phyloP scores from a whole-genome alignment of 1,139 yeast species.

The Saccharomyces hybrid region DNA sequence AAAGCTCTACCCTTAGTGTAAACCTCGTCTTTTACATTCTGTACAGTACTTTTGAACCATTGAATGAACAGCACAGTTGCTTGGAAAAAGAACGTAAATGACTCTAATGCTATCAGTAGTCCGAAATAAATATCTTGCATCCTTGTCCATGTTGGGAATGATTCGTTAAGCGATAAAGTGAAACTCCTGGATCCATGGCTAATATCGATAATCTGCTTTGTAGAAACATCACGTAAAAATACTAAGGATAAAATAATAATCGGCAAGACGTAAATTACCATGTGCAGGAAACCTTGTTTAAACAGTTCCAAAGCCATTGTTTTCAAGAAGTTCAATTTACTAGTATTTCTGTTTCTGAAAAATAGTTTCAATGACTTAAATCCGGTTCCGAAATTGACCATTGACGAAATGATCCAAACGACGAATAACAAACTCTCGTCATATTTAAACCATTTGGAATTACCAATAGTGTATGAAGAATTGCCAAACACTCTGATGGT shows the following conservation, averaged over 20 bases:
- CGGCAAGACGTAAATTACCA: not conserved
- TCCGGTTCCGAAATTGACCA: not conserved
- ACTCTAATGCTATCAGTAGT: not conserved
- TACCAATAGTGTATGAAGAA: not conserved
- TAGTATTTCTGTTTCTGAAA: not conserved
- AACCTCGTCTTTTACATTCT: slow-evolving; percentile 49
- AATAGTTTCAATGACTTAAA: not conserved
- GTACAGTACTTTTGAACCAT: slow-evolving; percentile 21
- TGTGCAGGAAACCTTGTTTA: not conserved
- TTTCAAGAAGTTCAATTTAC: not conserved
- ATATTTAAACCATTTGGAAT: not conserved
- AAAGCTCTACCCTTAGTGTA: slow-evolving; percentile 57
- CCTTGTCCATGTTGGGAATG: not conserved
- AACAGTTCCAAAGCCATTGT: not conserved
- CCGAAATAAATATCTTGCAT: not conserved
- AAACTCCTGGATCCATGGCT: not conserved
- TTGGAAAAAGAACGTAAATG: not conserved
- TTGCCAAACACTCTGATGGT: not conserved
- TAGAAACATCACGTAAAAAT: not conserved
- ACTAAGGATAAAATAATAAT: not conserved
- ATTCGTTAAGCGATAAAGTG: not conserved
- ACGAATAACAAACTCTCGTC: not conserved
- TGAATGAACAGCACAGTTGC: slow-evolving; percentile 5
- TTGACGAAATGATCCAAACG: not conserved
- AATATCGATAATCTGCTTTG: not conserved